Evolutionary conservation across 2,329 filamentous ascomycete species (phyloP), one percentile per base, ranked within the genome.

Genomic region (Talaromyces sp.): DNA sequence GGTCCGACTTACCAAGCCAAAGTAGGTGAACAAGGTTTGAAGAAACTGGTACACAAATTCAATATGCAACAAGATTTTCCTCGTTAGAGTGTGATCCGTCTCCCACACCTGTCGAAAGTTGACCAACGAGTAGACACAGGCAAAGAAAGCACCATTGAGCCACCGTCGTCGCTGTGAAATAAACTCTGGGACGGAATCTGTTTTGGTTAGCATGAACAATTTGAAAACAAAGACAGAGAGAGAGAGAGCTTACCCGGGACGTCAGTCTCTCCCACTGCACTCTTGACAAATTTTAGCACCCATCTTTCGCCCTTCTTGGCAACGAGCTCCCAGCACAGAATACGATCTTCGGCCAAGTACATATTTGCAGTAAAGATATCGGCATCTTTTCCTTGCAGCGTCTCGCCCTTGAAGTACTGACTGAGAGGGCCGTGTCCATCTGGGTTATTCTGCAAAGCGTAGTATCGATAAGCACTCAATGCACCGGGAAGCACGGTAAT

Each of bases 361-460:
- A 99, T 99, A 77, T 99, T 99, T 38, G 95, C 93, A 0, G 93
- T 97, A 71, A 98, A 98, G 3, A 98, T 92, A 73, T 97, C 93
- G 10, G 96, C 95, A 73, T 97, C 91, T 68, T 96, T 90, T 14
- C 95, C 95, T 70, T 98, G 95, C 27, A 99, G 81, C 1, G 93
- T 98, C 76, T 99, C 95, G 65, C 96, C 96, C 80, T 98, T 98
- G 85, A 99, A 99, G 74, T 99, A 99, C 77, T 98, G 95, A 72
- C 93, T 96, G 55, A 99, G 80, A 0, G 95, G 95, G 0, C 95
- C 95, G 71, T 97, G 92, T 0, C 95, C 96, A 8, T 91, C 96
- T 70, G 93, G 89, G 71, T 99, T 95, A 70, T 99, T 99, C 71
- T 99, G 95, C 64, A 99, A 78, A 2, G 95, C 95, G 68, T 97